A percentile compares a stretch with the other conserved stretches of the same genome.
These are phyloP conservation scores for Biscogniauxia mediterranea DNA, from an alignment of 2,329 filamentous ascomycete species.

Conservation along the genomic window DNA sequence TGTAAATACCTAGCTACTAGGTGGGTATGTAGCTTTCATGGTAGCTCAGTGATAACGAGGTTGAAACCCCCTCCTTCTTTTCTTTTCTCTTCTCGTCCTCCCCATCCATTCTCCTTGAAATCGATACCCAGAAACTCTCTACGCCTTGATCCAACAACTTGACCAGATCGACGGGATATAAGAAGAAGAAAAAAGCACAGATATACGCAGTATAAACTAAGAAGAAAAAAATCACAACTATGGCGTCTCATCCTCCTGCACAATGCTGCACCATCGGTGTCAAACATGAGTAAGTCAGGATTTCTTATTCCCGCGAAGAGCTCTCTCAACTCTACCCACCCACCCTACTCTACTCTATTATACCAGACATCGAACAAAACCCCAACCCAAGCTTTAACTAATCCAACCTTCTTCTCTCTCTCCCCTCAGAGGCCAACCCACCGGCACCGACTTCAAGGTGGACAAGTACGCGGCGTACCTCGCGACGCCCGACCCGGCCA, in stretches of 20 bases:
- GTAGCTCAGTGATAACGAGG: not conserved
- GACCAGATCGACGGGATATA: not conserved
- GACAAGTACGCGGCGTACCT: conserved; percentile 50
- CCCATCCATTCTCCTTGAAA: not conserved
- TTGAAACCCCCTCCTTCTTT: not conserved
- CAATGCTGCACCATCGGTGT: conserved; percentile 53
- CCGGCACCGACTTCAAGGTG: conserved; percentile 47
- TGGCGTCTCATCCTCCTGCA: conserved; percentile 54
- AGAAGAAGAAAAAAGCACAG: not conserved
- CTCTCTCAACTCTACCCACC: not conserved
- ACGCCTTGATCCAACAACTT: too few species aligned
- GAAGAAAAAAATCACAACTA: conserved; percentile 24
- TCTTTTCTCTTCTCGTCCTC: not conserved
- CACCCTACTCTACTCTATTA: not conserved
- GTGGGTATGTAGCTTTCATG: not conserved
- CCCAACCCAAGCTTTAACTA: conserved; percentile 48
- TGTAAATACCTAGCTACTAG: not conserved
- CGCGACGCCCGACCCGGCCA: conserved; percentile 40
- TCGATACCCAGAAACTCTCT: not conserved
- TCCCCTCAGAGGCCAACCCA: conserved; percentile 44
- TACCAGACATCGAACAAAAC: too few species aligned
- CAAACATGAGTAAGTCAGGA: conserved; percentile 49
- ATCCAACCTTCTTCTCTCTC: conserved; percentile 24
- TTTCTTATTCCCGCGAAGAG: not conserved
- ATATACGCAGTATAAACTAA: not conserved